phyloP scores from a whole-genome alignment of 768 basidiomycete genomes.

The Termitomyces sp. region DNA sequence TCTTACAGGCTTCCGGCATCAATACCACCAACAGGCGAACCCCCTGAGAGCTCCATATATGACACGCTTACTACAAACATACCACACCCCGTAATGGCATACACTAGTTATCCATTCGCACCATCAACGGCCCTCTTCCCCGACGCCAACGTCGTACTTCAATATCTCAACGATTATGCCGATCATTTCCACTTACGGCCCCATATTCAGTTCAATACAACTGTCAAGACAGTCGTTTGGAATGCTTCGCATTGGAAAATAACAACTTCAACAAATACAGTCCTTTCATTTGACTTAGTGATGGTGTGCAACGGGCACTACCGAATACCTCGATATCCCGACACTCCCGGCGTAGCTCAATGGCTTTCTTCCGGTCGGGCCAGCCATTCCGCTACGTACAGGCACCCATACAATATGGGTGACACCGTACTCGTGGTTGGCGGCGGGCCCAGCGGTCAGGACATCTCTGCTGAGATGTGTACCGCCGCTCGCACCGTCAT shows the following conservation, averaged over 20 bases:
- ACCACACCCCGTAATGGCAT: slow-evolving; percentile 76
- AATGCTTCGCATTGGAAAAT: slow-evolving; percentile 42
- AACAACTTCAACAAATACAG: slow-evolving; percentile 27
- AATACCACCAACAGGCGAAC: slow-evolving; percentile 34
- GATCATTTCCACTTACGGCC: slow-evolving; percentile 50
- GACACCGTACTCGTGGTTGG: slow-evolving; percentile 42
- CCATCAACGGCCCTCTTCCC: slow-evolving; percentile 72
- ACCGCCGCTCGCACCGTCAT: slow-evolving; percentile 39
- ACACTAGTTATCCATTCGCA: slow-evolving; percentile 56
- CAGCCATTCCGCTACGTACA: slow-evolving; percentile 65
- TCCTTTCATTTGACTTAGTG: slow-evolving; percentile 51
- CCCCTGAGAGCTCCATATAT: slow-evolving; percentile 67
- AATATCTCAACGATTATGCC: slow-evolving; percentile 69
- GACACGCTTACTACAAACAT: slow-evolving; percentile 80
- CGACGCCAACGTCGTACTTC: slow-evolving; percentile 47
- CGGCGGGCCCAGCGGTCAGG: slow-evolving; percentile 61
- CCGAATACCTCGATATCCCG: slow-evolving; percentile 55
- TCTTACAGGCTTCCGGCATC: slow-evolving; percentile 45
- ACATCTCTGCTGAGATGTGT: slow-evolving; percentile 58
- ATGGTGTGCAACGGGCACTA: slow-evolving; percentile 78
- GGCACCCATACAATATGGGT: slow-evolving; percentile 41
- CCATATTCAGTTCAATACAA: slow-evolving; percentile 59
- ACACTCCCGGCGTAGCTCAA: slow-evolving; percentile 47
- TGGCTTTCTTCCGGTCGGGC: slow-evolving; percentile 54
- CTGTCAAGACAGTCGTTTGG: slow-evolving; percentile 44